Conservation (phyloP, 176 grass and related monocot genomes). For the Hyparrhenia diplandra region DNA sequence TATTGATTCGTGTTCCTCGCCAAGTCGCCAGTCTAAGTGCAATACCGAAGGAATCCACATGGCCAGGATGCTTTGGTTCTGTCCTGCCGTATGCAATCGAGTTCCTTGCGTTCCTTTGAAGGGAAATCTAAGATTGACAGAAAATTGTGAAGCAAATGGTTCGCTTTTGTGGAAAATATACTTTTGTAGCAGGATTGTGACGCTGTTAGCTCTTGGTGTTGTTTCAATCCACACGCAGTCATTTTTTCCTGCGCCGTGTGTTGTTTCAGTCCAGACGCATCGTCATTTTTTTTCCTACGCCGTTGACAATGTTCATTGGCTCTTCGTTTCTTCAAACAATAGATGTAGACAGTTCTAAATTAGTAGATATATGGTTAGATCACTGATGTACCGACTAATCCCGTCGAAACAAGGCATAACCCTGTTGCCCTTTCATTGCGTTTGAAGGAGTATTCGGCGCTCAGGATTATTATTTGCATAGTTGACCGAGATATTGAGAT, state of each 20-base stretch:
- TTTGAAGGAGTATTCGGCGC: background rate
- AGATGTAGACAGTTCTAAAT: background rate
- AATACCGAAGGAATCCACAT: background rate
- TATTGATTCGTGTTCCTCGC: background rate
- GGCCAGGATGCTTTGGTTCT: background rate
- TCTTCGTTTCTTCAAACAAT: background rate
- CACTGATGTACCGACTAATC: background rate
- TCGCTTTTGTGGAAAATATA: background rate
- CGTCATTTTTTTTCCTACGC: background rate
- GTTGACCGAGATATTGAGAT: constrained; percentile 18
- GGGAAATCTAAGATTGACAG: background rate
- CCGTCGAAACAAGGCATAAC: background rate
- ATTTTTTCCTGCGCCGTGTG: background rate
- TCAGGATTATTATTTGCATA: background rate
- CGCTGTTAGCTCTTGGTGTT: background rate
- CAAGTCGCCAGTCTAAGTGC: too few relatives aligned
- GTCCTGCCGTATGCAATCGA: background rate
- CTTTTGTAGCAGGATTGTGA: background rate
- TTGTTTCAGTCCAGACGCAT: background rate
- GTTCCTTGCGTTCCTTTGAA: background rate
- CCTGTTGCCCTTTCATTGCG: constrained; percentile 14
- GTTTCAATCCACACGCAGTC: background rate
- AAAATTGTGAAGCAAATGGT: background rate
- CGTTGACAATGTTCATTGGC: constrained; percentile 20
- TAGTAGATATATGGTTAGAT: background rate